Base-by-base conservation (phyloP, 495 filamentous ascomycete genomes). In the Chlorociboria aeruginascens region DNA sequence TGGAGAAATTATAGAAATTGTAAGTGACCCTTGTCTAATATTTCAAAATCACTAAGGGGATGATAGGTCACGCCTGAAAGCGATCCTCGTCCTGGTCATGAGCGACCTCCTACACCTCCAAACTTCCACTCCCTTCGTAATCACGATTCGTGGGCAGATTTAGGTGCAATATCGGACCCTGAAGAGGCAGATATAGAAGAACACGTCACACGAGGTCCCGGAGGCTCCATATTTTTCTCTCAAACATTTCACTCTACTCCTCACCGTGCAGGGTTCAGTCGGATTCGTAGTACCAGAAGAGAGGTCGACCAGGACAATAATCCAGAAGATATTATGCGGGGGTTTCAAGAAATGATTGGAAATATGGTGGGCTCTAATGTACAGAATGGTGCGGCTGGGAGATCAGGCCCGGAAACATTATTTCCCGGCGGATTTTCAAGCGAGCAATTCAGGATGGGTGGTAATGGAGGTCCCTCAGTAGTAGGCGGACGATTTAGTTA, bases 1-100 rank as follows among this genome's bases (percentile, higher is more conserved):
- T 10, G 75, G 77, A n/a, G 85, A 93, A 6, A 79, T 85, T 60
- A 83, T 77, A 7, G 87, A 98, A 66, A 90, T 95, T 49, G 89
- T 86, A 61, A 50, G 79, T 71, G 9, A 11, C 6, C 10, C 33
- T n/a, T 44, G n/a, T 12, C 29, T 6, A 37, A 14, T 34, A n/a
- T 8, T 46, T 13, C 44, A 41, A 46, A 55, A 20, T 6, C 35
- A 20, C 66, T 63, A 49, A 66, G 54, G 12, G 10, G 3, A 8
- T n/a, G 1, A 20, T 32, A 71, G 67, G 58, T 72, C 32, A 66
- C 63, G 3, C 43, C 54, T 13, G 60, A 60, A 1, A 63, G 61
- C 35, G 71, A 76, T 43, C 66, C 66, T 13, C 57, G 63, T 38
- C 54, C 68, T 41, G 20, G 17, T 13, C 10, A 17, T 8, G 63